Conservation (phyloP, 768 basidiomycete genomes). For the Russula compacta region DNA sequence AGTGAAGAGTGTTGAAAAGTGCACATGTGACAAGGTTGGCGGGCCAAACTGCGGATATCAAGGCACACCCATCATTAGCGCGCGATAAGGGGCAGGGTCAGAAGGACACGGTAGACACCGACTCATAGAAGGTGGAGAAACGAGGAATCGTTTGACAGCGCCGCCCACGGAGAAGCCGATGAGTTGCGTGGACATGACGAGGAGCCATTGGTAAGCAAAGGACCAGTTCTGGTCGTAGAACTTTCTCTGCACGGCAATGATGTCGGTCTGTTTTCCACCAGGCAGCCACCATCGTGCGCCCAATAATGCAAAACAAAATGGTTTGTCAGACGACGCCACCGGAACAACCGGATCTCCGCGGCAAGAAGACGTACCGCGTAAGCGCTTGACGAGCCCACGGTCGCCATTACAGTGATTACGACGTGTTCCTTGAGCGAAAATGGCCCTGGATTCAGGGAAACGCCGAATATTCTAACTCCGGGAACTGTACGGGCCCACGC, state of each 20-base stretch:
- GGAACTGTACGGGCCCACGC: conserved; percentile 47
- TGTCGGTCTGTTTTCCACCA: conserved; percentile 39
- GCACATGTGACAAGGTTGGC: conserved; percentile 66
- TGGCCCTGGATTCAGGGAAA: conserved; percentile 63
- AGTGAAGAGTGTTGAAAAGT: conserved; percentile 70
- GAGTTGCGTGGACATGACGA: conserved; percentile 66
- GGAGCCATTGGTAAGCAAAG: conserved; percentile 63
- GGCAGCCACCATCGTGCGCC: not conserved
- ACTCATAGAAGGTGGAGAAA: conserved; percentile 46
- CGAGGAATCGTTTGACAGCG: conserved; percentile 65
- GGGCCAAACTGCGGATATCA: conserved; percentile 48
- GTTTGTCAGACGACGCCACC: not conserved
- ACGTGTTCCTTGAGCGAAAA: conserved; percentile 56
- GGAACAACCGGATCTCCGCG: not conserved
- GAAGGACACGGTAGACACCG: conserved; percentile 8
- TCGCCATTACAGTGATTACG: conserved; percentile 38
- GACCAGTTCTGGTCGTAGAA: conserved; percentile 45
- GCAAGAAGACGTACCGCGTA: conserved; percentile 31
- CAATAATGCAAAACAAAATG: not conserved
- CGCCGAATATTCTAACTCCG: conserved; percentile 45
- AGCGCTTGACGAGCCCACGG: conserved; percentile 31
- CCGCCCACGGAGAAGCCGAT: conserved; percentile 83
- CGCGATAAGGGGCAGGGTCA: not conserved
- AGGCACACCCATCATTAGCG: not conserved
- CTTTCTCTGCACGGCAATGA: conserved; percentile 63